Conservation (phyloP, 176 grass and related monocot genomes). For the Cenchrus purpureus region DNA sequence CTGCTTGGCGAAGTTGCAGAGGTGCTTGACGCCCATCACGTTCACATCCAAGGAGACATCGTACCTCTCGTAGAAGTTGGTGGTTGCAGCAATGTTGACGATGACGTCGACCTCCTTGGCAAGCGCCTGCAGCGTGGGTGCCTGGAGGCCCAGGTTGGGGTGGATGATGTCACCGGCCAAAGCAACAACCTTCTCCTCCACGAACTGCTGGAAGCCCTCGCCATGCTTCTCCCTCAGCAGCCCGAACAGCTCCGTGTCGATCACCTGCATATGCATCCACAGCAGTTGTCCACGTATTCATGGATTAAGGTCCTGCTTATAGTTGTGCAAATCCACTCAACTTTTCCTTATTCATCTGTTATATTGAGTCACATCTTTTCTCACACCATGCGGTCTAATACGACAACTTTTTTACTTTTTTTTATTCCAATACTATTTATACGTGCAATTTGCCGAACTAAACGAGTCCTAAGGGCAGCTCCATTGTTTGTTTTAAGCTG, state of each 20-base stretch:
- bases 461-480: no score
- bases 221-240: conserved; percentile 71
- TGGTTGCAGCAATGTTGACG: conserved; percentile 80
- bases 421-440: no score
- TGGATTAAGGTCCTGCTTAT: no score
- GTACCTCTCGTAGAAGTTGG: conserved; percentile 65
- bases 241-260: conserved; percentile 63
- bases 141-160: conserved; percentile 63
- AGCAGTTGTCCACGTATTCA: no score
- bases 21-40: conserved; percentile 61
- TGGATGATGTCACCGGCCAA: conserved; percentile 66
- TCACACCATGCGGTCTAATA: no score
- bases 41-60: conserved; percentile 66
- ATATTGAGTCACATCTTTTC: no score
- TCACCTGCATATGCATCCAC: conserved; percentile 47
- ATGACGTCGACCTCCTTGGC: conserved; percentile 59
- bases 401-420: no score
- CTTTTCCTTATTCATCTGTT: no score
- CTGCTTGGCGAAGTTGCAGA: conserved; percentile 70
- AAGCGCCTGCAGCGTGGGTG: conserved; percentile 39
- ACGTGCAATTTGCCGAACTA: no score
- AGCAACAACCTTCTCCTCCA: conserved; percentile 67
- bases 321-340: no score
- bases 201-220: conserved; percentile 51
- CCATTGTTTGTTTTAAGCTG: no score